phyloP scores from a whole-genome alignment of 768 basidiomycete genomes.

The Lactarius hengduanensis region DNA sequence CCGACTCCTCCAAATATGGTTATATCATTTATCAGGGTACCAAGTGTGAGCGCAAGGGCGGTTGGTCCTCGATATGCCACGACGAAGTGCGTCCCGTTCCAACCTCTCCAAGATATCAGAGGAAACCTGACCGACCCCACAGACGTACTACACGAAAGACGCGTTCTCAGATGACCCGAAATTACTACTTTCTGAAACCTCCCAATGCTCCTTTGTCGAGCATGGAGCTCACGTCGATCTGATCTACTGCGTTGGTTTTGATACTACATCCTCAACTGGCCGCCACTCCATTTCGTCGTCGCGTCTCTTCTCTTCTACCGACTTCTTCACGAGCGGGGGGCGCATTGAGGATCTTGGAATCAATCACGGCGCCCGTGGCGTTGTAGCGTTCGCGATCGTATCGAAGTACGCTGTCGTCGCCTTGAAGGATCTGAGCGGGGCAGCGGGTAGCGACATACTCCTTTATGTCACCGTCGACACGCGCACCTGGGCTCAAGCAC shows the following conservation, averaged over 20 bases:
- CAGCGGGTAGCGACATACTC: conserved; percentile 66
- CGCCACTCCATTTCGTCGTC: conserved; percentile 54
- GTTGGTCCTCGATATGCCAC: conserved; percentile 59
- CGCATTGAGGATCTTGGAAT: conserved; percentile 85
- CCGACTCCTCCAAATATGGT: conserved; percentile 64
- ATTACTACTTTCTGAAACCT: conserved; percentile 40
- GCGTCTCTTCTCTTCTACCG: conserved; percentile 77
- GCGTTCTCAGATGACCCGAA: conserved; percentile 65
- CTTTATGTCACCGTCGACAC: conserved; percentile 87
- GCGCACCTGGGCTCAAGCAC: conserved; percentile 80
- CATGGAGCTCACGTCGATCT: conserved; percentile 70
- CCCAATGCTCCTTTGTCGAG: conserved; percentile 86
- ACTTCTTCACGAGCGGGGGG: conserved; percentile 71
- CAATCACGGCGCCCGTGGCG: conserved; percentile 79
- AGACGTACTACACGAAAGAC: conserved; percentile 90
- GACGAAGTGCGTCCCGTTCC: conserved; percentile 57
- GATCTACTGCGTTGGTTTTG: conserved; percentile 89
- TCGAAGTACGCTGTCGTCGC: conserved; percentile 92
- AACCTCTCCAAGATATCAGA: background rate
- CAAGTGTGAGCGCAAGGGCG: conserved; percentile 48
- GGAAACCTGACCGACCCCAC: conserved; percentile 18
- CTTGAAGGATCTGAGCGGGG: conserved; percentile 61
- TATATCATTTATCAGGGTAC: conserved; percentile 81
- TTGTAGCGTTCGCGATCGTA: conserved; percentile 91
- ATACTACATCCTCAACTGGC: conserved; percentile 47